These are phyloP conservation scores for Penicillium odoratum DNA, from an alignment of 495 filamentous ascomycete species.

Conservation along the genomic window DNA sequence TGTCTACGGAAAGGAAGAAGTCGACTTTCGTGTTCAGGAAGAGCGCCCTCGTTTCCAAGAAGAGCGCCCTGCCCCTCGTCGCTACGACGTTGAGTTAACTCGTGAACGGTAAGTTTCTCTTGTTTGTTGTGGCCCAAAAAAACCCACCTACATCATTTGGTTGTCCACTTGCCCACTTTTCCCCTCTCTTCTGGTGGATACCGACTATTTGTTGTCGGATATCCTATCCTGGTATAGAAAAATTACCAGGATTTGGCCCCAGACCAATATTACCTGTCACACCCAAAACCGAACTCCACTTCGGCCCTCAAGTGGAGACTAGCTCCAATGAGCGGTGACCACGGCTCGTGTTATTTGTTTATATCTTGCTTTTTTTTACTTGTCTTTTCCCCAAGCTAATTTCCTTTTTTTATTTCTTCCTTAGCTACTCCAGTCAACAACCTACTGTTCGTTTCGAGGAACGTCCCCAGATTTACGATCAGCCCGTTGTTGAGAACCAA, in stretches of 20 bases:
- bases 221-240: constrained; percentile 29
- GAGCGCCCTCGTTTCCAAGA: not conserved
- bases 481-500: constrained; percentile 50
- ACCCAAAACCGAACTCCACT: constrained; percentile 24
- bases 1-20: constrained; percentile 77
- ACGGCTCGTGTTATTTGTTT: constrained; percentile 31
- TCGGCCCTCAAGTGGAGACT: not conserved
- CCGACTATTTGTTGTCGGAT: constrained; percentile 26
- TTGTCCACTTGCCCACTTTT: not conserved
- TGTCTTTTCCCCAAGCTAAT: constrained; percentile 21
- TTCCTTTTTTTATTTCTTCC: constrained; percentile 25
- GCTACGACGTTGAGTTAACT: constrained; percentile 52
- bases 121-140: not conserved
- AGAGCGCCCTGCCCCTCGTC: constrained; percentile 2
- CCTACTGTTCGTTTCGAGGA: constrained; percentile 57
- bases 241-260: constrained; percentile 31
- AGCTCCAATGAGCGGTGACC: constrained; percentile 34
- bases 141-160: constrained; percentile 1
- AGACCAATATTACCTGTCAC: constrained; percentile 43
- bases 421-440: constrained; percentile 53
- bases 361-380: constrained; percentile 19
- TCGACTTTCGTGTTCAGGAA: constrained; percentile 70
- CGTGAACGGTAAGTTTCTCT: constrained; percentile 52
- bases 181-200: constrained; percentile 1
- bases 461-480: constrained; percentile 50